phyloP scores from a whole-genome alignment of 129 eudicot genomes.

The Heracleum sosnowskyi region DNA sequence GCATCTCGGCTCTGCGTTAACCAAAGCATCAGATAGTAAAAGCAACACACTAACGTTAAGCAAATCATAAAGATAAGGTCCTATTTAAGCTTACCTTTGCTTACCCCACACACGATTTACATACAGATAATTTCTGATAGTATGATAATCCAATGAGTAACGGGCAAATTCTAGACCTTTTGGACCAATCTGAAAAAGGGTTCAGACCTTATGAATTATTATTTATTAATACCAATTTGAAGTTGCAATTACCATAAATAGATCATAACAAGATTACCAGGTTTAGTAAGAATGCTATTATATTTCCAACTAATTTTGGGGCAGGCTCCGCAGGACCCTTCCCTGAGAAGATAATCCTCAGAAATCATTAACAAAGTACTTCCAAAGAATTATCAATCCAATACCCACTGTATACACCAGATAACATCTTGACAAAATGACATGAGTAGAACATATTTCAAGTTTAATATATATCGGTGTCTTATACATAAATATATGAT shows the following conservation, averaged over 20 bases:
- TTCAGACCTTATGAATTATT: neutral
- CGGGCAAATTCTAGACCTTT: conserved; percentile 98
- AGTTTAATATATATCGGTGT: neutral
- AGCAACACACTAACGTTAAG: neutral
- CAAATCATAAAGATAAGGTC: conserved; percentile 10
- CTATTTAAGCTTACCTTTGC: conserved; percentile 42
- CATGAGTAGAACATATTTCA: neutral
- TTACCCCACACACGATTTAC: conserved; percentile 88
- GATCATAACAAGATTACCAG: conserved; percentile 31
- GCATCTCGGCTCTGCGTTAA: conserved; percentile 68
- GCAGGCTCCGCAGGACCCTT: conserved; percentile 92
- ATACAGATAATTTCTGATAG: conserved; percentile 78
- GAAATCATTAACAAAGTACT: conserved; percentile 3
- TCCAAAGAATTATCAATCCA: neutral
- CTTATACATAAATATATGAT: neutral
- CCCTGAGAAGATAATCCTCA: conserved; percentile 30
- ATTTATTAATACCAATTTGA: neutral
- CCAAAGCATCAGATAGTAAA: neutral
- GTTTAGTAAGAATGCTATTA: conserved; percentile 72
- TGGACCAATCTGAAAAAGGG: conserved; percentile 62
- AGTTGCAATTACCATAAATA: neutral
- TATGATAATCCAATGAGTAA: conserved; percentile 94
- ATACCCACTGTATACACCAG: neutral
- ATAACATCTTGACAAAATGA: neutral
- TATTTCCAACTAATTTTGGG: conserved; percentile 76